These are phyloP conservation scores for Ceratorhiza oryzae-sativae DNA, from an alignment of 1,284 basidiomycete genomes.

Conservation along the genomic window DNA sequence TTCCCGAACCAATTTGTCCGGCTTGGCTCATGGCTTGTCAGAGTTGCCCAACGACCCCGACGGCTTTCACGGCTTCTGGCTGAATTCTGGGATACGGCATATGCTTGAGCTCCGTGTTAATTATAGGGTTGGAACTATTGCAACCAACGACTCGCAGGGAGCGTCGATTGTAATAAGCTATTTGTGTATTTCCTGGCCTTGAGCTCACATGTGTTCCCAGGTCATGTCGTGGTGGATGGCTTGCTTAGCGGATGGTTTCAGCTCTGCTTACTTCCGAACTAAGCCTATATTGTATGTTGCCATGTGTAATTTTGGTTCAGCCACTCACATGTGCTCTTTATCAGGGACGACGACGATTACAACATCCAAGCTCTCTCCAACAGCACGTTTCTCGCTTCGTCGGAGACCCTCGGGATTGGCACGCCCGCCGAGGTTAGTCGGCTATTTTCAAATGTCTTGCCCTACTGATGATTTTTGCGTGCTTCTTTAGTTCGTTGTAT, in stretches of 20 bases:
- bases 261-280: slow-evolving; percentile 65
- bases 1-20: slow-evolving; percentile 9
- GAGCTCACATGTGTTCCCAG: slow-evolving; percentile 44
- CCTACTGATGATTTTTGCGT: slow-evolving; percentile 8
- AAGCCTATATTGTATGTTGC: slow-evolving; percentile 67
- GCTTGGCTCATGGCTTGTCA: slow-evolving; percentile 32
- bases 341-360: slow-evolving; percentile 67
- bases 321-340: slow-evolving; percentile 55
- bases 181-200: background rate
- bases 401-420: slow-evolving; percentile 39
- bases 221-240: slow-evolving; percentile 85
- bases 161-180: slow-evolving; percentile 20
- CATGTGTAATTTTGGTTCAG: slow-evolving; percentile 52
- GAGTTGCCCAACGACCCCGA: slow-evolving; percentile 39
- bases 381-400: slow-evolving; percentile 39
- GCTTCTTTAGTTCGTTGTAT: slow-evolving; percentile 53
- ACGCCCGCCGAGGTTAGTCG: slow-evolving; percentile 62
- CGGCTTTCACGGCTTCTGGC: slow-evolving; percentile 82
- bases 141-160: slow-evolving; percentile 17
- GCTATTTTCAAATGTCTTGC: slow-evolving; percentile 39
- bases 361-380: slow-evolving; percentile 57
- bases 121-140: slow-evolving; percentile 33
- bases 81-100: slow-evolving; percentile 76
- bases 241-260: slow-evolving; percentile 65
- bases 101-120: slow-evolving; percentile 73